A percentile compares a stretch with the other conserved stretches of the same genome.
Conservation (phyloP, 257 asterid genomes). For the Rauvolfia tetraphylla region DNA sequence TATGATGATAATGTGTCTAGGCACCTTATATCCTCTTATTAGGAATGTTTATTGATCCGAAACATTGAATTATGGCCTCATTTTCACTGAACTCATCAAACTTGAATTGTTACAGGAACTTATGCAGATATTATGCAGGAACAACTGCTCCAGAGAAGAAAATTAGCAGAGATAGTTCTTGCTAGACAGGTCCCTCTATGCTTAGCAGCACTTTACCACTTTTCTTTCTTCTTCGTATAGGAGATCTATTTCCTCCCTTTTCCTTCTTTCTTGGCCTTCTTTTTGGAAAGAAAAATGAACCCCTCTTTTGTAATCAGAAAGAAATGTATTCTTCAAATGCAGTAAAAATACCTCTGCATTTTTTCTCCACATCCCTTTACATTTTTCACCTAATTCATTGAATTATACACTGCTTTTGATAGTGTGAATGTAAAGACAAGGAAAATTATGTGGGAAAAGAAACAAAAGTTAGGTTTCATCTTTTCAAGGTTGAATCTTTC, state of each 20-base stretch:
- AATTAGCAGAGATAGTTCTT: not conserved
- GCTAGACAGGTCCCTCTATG: not conserved
- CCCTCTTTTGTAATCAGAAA: not conserved
- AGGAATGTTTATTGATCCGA: not conserved
- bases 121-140: not conserved
- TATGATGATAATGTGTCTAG: not conserved
- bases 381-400: not conserved
- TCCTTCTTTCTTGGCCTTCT: not conserved
- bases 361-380: not conserved
- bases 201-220: not conserved
- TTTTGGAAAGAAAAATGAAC: not conserved
- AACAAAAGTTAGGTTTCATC: slow-evolving; percentile 32
- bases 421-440: slow-evolving; percentile 47
- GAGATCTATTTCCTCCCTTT: not conserved
- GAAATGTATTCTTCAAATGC: not conserved
- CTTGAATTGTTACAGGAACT: not conserved
- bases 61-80: too few species aligned
- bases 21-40: too few species aligned
- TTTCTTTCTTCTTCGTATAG: not conserved
- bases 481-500: slow-evolving; percentile 17
- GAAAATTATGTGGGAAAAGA: slow-evolving; percentile 21
- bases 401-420: not conserved
- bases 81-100: not conserved
- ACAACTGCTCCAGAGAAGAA: not conserved
- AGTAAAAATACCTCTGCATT: not conserved